phyloP scores from a whole-genome alignment of 805 yeast genomes.

The Sungouiella blattae region DNA sequence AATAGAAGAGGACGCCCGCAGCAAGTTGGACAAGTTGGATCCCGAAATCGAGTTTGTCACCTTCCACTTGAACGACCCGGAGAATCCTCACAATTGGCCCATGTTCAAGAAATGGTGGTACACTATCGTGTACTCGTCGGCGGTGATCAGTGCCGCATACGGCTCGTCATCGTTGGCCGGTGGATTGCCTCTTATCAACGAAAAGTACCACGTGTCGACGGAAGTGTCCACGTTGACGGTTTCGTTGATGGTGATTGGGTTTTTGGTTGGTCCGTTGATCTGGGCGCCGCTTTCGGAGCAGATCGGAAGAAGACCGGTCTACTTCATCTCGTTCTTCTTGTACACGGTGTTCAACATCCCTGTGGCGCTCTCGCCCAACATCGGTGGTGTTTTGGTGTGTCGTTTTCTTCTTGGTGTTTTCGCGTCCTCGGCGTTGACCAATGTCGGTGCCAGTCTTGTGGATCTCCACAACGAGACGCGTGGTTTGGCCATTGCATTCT shows the following conservation, averaged over 20 bases:
- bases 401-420: constrained; percentile 87
- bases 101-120: constrained; percentile 53
- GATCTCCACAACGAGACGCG: constrained; percentile 81
- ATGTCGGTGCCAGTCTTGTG: constrained; percentile 89
- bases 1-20: constrained; percentile 19
- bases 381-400: constrained; percentile 76
- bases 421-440: constrained; percentile 75
- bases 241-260: constrained; percentile 86
- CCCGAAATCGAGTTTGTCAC: constrained; percentile 83
- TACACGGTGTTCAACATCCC: constrained; percentile 83
- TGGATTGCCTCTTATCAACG: constrained; percentile 65
- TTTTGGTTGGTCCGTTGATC: constrained; percentile 78
- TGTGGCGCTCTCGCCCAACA: constrained; percentile 78
- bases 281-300: constrained; percentile 91
- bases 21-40: constrained; percentile 38
- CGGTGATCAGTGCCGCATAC: constrained; percentile 87
- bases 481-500: constrained; percentile 87
- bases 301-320: constrained; percentile 82
- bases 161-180: constrained; percentile 92
- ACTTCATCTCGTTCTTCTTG: constrained; percentile 68
- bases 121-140: constrained; percentile 62
- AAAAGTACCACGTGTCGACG: constrained; percentile 62
- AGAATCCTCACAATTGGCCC: constrained; percentile 87
- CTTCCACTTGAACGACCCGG: constrained; percentile 74
- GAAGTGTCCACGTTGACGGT: constrained; percentile 81